Evolutionary conservation across 2,329 filamentous ascomycete genomes (phyloP).

Genomic region (Fusarium sp.): DNA sequence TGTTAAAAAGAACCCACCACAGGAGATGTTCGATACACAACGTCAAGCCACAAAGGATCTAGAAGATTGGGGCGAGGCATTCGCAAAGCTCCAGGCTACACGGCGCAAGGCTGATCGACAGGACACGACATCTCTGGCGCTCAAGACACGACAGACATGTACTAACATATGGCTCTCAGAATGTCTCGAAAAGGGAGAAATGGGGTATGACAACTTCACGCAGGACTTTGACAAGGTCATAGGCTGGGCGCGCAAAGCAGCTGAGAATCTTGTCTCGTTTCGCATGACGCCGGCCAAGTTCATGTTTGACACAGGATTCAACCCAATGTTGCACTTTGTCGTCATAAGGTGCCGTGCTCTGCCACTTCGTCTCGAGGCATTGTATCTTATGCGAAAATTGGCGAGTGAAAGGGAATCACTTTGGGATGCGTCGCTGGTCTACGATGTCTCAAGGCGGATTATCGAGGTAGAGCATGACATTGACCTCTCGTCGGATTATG

Average conservation of each 20-base stretch:
- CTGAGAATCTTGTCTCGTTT: not conserved
- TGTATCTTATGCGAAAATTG: conserved; percentile 48
- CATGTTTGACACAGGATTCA: conserved; percentile 56
- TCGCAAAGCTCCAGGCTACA: conserved; percentile 26
- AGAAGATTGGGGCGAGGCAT: conserved; percentile 47
- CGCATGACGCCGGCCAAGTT: conserved; percentile 44
- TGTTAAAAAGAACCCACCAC: conserved; percentile 18
- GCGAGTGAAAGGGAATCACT: conserved; percentile 50
- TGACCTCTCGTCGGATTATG: conserved; percentile 37
- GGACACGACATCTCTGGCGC: conserved; percentile 28
- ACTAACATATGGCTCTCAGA: conserved; percentile 50
- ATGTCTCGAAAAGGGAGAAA: conserved; percentile 48
- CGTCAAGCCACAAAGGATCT: conserved; percentile 37
- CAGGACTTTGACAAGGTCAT: conserved; percentile 49
- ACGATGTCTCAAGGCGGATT: conserved; percentile 47
- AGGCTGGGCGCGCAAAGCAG: conserved; percentile 37
- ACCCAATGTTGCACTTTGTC: conserved; percentile 53
- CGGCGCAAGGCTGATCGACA: conserved; percentile 1
- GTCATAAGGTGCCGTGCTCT: conserved; percentile 55
- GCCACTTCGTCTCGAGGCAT: conserved; percentile 48
- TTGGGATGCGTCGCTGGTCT: conserved; percentile 51
- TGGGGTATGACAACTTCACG: conserved; percentile 49
- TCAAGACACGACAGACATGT: conserved; percentile 49
- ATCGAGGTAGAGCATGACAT: conserved; percentile 56
- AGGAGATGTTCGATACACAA: conserved; percentile 41